Base-by-base conservation (phyloP, 2,329 filamentous ascomycete genomes). In the Cercospora brassicicola region DNA sequence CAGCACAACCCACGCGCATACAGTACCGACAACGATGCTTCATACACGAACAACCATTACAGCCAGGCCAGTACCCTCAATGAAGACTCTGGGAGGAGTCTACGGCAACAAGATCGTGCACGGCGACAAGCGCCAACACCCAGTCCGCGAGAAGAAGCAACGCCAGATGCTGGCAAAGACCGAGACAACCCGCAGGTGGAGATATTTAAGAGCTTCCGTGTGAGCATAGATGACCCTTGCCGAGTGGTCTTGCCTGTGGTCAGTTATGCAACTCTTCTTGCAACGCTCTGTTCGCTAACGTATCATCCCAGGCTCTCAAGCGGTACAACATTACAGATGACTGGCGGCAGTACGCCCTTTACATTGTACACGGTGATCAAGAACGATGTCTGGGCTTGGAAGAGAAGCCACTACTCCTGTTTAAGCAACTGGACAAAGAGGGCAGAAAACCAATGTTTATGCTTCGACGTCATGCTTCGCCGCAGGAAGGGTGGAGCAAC, bases 361-460 rank as follows among this genome's bases (percentile, higher is more conserved):
- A 98, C 78, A 99, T 99, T 78, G 95, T 99, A 3, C 97, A 97
- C 75, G 95, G 95, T n/a, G 94, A 98, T 76, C 93, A 98, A 80
- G 95, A 99, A 82, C 90, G 95, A 13, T 98, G 94, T 79, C 82
- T 99, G 42, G 93, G 91, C 0, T 84, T 97, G 72, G 91, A 98
- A 67, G 95, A 99, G 81, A 94, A 96, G 76, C 95, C 95, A 9
- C 83, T 99, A 67, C 96, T 97, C 70, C 82, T 99, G 70, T 99
- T 99, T 82, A 99, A 99, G 82, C 94, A 98, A 79, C 84, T 99
- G 66, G 94, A 98, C 78, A 94, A 94, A 79, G 95, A 98, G 82
- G 95, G 95, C 57, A 91, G 96, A 81, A 99, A 98, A 79, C 95
- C 95, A 23, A 98, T 98, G 95, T 99, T 99, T 77, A 99, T 99